These are phyloP conservation scores for Aegilops longissima DNA, from an alignment of 176 grass and related monocot genomes.

Conservation along the genomic window DNA sequence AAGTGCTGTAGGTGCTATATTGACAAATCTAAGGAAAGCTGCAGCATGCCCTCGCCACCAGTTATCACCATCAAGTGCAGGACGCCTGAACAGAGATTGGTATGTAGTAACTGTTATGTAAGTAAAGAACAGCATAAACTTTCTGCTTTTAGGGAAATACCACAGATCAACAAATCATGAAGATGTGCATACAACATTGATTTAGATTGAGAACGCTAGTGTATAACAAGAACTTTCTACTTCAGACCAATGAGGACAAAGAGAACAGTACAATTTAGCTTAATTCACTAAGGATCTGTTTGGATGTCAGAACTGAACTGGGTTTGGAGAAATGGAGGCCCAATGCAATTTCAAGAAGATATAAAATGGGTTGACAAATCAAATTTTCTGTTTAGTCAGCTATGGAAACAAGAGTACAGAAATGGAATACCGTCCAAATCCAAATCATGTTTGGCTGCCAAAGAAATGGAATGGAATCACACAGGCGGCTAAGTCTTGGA, in stretches of 20 bases:
- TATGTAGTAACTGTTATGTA: slow-evolving; percentile 14
- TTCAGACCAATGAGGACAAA: slow-evolving; percentile 15
- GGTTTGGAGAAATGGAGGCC: neutral
- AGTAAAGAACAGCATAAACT: slow-evolving; percentile 17
- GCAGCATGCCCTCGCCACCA: slow-evolving; percentile 97
- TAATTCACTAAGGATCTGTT: neutral
- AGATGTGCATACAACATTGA: neutral
- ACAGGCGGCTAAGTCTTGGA: neutral
- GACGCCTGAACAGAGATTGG: slow-evolving; percentile 53
- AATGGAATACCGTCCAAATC: neutral
- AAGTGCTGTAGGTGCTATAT: slow-evolving; percentile 81
- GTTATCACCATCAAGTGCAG: slow-evolving; percentile 97
- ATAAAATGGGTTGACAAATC: neutral
- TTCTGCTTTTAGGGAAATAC: slow-evolving; percentile 5
- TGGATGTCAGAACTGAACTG: neutral
- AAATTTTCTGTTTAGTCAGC: neutral
- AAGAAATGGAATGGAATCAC: neutral
- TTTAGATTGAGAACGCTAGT: slow-evolving; percentile 27
- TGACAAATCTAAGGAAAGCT: slow-evolving; percentile 85
- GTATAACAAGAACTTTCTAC: neutral
- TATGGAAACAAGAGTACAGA: neutral
- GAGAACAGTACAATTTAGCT: slow-evolving; percentile 25
- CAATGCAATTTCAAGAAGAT: neutral
- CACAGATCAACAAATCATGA: slow-evolving; percentile 5
- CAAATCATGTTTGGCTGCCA: neutral